A percentile compares a stretch with the other conserved stretches of the same genome.
These are phyloP conservation scores for Plectranthus barbatus DNA, from an alignment of 257 asterid species.

Conservation along the genomic window DNA sequence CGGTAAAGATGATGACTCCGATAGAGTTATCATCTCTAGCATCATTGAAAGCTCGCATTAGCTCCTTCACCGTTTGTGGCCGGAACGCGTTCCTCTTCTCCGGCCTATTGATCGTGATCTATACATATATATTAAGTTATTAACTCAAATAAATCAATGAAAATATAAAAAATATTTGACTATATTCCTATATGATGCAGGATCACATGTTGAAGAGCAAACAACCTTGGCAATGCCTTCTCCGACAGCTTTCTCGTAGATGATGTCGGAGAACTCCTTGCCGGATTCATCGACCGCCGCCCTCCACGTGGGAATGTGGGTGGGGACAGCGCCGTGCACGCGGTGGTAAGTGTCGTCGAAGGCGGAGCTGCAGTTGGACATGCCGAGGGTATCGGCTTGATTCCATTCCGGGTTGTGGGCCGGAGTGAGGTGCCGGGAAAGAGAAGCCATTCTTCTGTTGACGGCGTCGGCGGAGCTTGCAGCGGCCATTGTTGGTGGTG, in stretches of 20 bases:
- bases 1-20: constrained; percentile 86
- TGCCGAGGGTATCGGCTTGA: constrained; percentile 6
- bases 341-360: constrained; percentile 61
- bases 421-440: constrained; percentile 60
- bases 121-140: background rate
- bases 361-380: constrained; percentile 47
- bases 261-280: constrained; percentile 65
- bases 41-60: constrained; percentile 83
- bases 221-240: constrained; percentile 92
- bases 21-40: constrained; percentile 75
- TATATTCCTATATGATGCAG: too few relatives aligned
- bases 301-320: constrained; percentile 58
- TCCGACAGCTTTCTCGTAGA: constrained; percentile 77
- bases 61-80: constrained; percentile 91
- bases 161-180: background rate
- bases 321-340: constrained; percentile 70
- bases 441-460: constrained; percentile 48
- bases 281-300: constrained; percentile 61
- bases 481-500: constrained; percentile 25
- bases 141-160: background rate
- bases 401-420: constrained; percentile 8
- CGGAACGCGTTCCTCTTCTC: constrained; percentile 89
- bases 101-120: constrained; percentile 93
- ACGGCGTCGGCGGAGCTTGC: constrained; percentile 24
- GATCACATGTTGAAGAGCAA: too few relatives aligned